Base-by-base conservation (phyloP, 2,329 filamentous ascomycete species). In the Talaromyces islandicus region DNA sequence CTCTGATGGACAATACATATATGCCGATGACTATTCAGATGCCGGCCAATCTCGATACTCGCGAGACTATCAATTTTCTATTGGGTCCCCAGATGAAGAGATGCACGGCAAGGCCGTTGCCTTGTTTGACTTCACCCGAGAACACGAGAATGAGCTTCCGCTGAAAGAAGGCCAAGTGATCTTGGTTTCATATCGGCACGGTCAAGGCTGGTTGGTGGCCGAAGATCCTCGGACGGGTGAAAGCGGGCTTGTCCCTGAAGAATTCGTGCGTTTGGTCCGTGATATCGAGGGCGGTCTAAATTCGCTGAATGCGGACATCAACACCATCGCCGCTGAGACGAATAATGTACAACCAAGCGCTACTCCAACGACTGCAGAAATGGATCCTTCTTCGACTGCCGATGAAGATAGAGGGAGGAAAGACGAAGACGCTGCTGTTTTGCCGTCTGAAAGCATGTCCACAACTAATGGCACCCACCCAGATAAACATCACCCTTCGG, bases 51-150 rank as follows among this genome's bases (percentile, higher is more conserved):
- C 57, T 21, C 85, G 92, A 68, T 96, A 92, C 75, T 95, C 91
- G 52, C 86, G 90, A 65, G 91, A 96, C 74, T 97, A 96, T 73
- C 90, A 95, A 68, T 96, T 97, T 73, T 95, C 91, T 19, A 96
- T 96, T 67, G 93, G 91, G 17, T 95, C 91, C 14, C 92, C 92
- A 5, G 94, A 97, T 73, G 93, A 97, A 76, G 92, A 97, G 74
- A 97, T 97, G 85, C 92, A 97, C 70, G 94, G 94, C 54, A 96
- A 96, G 72, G 92, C 92, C 11, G 91, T 99, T 29, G 94, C 94
- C 7, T 81, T 99, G 24, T 99, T 96, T 72, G 92, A 97, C 72
- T 99, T 99, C 76, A 88, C 88, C 67, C 85, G 92, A 32, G 93
- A 97, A 75, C 97, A 97, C 72, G 92, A 97, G 73, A 99, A 97